A percentile compares a stretch with the other conserved stretches of the same genome.
These are phyloP conservation scores for Chaetomium fimeti DNA, from an alignment of 495 filamentous ascomycete genomes.

Conservation along the genomic window DNA sequence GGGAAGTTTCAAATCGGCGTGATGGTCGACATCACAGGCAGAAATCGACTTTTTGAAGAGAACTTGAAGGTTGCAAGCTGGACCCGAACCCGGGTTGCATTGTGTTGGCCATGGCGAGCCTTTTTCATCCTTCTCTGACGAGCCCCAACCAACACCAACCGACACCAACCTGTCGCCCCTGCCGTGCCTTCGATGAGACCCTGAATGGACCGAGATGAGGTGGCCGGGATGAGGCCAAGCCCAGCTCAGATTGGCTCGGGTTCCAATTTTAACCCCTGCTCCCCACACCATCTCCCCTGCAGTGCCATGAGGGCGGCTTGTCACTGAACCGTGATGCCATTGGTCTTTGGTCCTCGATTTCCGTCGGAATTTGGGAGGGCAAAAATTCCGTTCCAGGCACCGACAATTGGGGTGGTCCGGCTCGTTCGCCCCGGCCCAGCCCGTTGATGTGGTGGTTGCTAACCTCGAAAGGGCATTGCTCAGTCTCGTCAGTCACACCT, in stretches of 20 bases:
- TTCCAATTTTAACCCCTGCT: neutral
- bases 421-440: neutral
- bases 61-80: constrained; percentile 10
- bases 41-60: neutral
- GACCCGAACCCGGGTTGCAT: neutral
- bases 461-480: neutral
- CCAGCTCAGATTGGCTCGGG: neutral
- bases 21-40: constrained; percentile 10
- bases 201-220: neutral
- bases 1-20: neutral
- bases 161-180: neutral
- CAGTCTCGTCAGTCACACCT: neutral
- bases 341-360: neutral
- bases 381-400: constrained; percentile 2
- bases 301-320: constrained; percentile 2
- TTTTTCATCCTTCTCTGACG: constrained; percentile 6
- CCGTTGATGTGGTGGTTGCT: neutral
- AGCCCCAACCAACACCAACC: neutral
- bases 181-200: neutral
- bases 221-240: neutral
- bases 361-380: neutral
- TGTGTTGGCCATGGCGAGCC: neutral
- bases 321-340: neutral
- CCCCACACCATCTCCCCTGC: constrained; percentile 9
- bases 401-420: neutral